Percentiles rank a stretch among this genome's conserved stretches.
These are phyloP conservation scores for Pythium apleroticum DNA, from an alignment of 352 stramenopile genomes.

Conservation along the genomic window DNA sequence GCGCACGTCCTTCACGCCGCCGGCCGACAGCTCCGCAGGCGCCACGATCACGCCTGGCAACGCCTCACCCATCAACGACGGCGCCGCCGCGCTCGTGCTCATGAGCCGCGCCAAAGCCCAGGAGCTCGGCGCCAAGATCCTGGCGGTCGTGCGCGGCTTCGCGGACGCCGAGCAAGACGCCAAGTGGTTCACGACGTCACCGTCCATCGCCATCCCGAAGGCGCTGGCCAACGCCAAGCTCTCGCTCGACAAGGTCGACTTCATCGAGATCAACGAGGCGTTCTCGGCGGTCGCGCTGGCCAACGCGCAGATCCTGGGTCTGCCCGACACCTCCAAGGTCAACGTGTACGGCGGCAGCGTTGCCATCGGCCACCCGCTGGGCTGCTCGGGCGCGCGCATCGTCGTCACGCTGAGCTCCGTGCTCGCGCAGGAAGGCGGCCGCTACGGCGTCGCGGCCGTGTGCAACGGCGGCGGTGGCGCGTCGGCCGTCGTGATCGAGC, in stretches of 20 bases:
- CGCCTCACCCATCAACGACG: slow-evolving; percentile 95
- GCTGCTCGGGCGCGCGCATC: slow-evolving; percentile 85
- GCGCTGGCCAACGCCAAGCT: slow-evolving; percentile 80
- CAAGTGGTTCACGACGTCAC: slow-evolving; percentile 93
- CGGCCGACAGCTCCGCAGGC: slow-evolving; percentile 31
- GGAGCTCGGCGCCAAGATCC: slow-evolving; percentile 45
- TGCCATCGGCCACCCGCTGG: slow-evolving; percentile 63
- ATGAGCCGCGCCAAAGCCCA: slow-evolving; percentile 86
- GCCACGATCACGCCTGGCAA: slow-evolving; percentile 95
- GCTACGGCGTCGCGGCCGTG: slow-evolving; percentile 91
- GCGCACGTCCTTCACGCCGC: slow-evolving; percentile 86
- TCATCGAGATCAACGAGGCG: slow-evolving; percentile 98
- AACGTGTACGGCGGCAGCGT: slow-evolving; percentile 93
- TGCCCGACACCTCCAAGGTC: slow-evolving; percentile 80
- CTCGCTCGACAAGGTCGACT: slow-evolving; percentile 89
- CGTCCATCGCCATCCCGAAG: slow-evolving; percentile 89
- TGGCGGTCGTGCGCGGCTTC: slow-evolving; percentile 71
- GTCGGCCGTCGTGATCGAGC: slow-evolving; percentile 94
- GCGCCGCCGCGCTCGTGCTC: slow-evolving; percentile 92
- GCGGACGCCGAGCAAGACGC: slow-evolving; percentile 79
- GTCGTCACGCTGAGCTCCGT: slow-evolving; percentile 91
- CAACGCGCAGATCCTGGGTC: slow-evolving; percentile 89
- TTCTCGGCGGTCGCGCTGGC: slow-evolving; percentile 95
- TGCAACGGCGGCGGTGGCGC: slow-evolving; percentile 97
- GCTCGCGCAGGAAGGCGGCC: slow-evolving; percentile 89